Conservation (phyloP, 805 yeast genomes). For the Groenewaldozyma salmanticensis region DNA sequence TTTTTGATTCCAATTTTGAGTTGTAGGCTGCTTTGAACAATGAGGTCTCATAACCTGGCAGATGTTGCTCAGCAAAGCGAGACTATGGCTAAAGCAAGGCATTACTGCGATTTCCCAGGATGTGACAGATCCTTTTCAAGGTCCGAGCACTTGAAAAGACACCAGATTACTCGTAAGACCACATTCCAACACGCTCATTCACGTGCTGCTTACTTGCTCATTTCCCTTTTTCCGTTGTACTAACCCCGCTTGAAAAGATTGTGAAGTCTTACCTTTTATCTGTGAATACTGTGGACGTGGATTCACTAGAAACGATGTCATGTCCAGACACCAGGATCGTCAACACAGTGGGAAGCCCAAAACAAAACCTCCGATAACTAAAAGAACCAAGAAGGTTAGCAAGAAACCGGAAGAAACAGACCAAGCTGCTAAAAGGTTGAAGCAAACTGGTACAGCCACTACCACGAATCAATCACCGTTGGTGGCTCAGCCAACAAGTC, state of each 20-base stretch:
- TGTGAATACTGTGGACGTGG: slow-evolving; percentile 13
- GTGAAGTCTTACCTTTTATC: background rate
- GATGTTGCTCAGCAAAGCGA: too few species aligned
- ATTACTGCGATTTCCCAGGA: slow-evolving; percentile 4
- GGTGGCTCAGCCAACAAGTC: background rate
- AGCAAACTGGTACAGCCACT: background rate
- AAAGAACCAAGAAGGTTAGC: background rate
- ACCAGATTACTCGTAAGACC: slow-evolving; percentile 14
- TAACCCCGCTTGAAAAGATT: background rate
- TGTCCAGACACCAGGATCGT: slow-evolving; percentile 12
- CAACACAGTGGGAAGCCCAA: slow-evolving; percentile 8
- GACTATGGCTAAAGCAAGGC: too few species aligned
- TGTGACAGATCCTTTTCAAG: slow-evolving; percentile 16
- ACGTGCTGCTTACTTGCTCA: too few species aligned
- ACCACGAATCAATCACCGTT: background rate
- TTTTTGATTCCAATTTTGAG: too few species aligned
- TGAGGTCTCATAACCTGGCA: too few species aligned
- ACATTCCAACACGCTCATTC: too few species aligned
- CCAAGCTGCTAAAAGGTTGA: background rate
- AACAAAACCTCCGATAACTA: background rate
- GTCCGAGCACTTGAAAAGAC: slow-evolving; percentile 17
- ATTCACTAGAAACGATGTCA: slow-evolving; percentile 15
- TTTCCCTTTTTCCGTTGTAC: too few species aligned
- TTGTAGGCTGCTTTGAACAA: too few species aligned
- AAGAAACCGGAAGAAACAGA: too few species aligned